Evolutionary conservation across 805 yeast genomes (phyloP).

Genomic region (Lipomyces kockii): DNA sequence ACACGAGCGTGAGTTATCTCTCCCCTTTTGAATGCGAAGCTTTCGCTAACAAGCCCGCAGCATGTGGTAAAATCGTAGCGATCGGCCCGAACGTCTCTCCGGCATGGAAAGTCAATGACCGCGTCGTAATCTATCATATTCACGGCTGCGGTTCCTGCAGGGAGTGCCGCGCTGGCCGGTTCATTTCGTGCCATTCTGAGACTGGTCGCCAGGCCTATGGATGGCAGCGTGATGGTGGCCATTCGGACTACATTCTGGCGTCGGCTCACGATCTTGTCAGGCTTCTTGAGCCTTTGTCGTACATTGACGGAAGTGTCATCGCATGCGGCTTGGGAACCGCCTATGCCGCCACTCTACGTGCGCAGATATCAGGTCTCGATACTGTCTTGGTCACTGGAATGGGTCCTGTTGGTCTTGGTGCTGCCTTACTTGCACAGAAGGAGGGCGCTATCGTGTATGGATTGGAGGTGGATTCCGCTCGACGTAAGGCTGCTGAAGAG

Average conservation of each 20-base stretch:
- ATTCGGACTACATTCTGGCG: neutral
- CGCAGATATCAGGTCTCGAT: neutral
- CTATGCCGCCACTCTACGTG: constrained; percentile 4
- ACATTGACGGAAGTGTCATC: constrained; percentile 1
- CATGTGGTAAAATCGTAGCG: neutral
- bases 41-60: neutral
- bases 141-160: constrained; percentile 1
- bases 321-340: constrained; percentile 3
- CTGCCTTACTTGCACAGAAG: neutral
- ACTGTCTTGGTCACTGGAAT: neutral
- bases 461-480: neutral
- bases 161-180: neutral
- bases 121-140: constrained; percentile 1
- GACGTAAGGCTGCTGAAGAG: neutral
- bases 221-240: constrained; percentile 2
- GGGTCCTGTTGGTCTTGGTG: constrained; percentile 1
- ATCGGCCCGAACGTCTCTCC: neutral
- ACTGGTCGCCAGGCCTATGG: neutral
- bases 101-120: neutral
- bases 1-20: neutral
- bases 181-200: neutral
- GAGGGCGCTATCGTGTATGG: neutral
- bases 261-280: neutral
- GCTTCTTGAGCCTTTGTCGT: neutral
- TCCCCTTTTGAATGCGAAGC: no score